Evolutionary conservation across 2,329 filamentous ascomycete genomes (phyloP).

Genomic region (Aspergillus uvarum): DNA sequence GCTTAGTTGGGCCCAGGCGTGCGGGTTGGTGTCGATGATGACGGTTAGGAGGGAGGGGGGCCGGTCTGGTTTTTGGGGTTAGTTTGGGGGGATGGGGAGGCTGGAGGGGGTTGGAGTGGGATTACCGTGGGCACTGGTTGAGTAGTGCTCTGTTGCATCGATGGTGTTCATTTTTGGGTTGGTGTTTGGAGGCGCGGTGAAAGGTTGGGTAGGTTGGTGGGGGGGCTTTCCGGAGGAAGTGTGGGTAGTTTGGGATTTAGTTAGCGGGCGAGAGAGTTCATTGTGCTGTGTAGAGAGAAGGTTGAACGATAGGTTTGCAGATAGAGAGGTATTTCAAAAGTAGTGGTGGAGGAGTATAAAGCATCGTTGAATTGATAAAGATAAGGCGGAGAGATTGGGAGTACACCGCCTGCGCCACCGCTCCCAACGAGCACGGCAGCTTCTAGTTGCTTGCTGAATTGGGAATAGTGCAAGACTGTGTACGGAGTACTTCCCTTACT

Average conservation of each 20-base stretch:
- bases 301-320: too few species aligned
- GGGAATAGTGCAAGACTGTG: too few species aligned
- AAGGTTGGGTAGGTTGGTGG: not conserved
- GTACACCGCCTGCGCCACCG: too few species aligned
- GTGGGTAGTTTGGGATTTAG: not conserved
- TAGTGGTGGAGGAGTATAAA: not conserved
- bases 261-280: too few species aligned
- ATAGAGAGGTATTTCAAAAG: too few species aligned
- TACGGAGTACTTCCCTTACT: too few species aligned
- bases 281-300: too few species aligned
- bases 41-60: conserved; percentile 83
- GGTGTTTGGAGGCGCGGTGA: not conserved
- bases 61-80: conserved; percentile 43
- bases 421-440: too few species aligned
- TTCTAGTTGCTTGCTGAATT: too few species aligned
- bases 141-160: conserved; percentile 60
- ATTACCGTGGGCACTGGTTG: conserved; percentile 47
- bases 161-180: conserved; percentile 59
- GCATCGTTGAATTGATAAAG: not conserved
- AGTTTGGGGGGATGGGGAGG: not conserved
- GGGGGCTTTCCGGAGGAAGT: not conserved
- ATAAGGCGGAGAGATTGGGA: too few species aligned
- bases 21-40: conserved; percentile 93
- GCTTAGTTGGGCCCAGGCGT: conserved; percentile 78
- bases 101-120: not conserved